Evolutionary conservation across 2,329 filamentous ascomycete genomes (phyloP), one percentile per base, ranked within the genome.

Genomic region (Coniochaeta hoffmannii): DNA sequence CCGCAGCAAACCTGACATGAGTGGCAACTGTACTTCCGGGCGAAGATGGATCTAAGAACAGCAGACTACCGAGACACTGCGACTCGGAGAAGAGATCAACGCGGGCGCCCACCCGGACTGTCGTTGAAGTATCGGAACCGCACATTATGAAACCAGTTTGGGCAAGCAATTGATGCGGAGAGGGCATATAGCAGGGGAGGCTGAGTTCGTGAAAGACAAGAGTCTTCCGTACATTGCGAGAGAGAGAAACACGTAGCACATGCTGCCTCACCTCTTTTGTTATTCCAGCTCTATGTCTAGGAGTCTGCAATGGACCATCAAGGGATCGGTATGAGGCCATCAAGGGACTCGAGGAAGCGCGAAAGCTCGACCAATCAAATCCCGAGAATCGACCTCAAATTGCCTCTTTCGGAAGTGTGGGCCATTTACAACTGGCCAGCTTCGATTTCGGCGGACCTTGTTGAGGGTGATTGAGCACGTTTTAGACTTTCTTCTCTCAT

Each of bases 31-130:
- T 31, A 56, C 60, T 62, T 50, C 36, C 41, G 2, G 63, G 60
- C 6, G 53, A 44, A 10, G 56, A 53, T 1, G 62, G 62, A 53
- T 65, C 58, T 41, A 61, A 56, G 55, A 65, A 65, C 35, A 65
- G 44, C 12, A 65, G 58, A 51, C 63, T 64, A 19, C 63, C 61
- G 3, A 62, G 11, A 28, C 50, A 44, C 30, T 41, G 31, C 28
- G 36, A 44, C 17, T 35, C 49, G 2, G 60, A 59, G 57, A 57
- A 59, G 56, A 65, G 60, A 55, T 65, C 62, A 28, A 64, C 62
- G 17, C 62, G 60, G 53, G 63, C 63, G 28, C 62, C 63, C 28
- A 64, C 44, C 17, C 63, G 60, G 15, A 62, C 61, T 7, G 57
- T 56, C 10, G 55, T 36, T 36, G 63, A 62, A 1, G 19, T 56